These are phyloP conservation scores for Russula sp. DNA, from an alignment of 768 basidiomycete species.

Conservation along the genomic window DNA sequence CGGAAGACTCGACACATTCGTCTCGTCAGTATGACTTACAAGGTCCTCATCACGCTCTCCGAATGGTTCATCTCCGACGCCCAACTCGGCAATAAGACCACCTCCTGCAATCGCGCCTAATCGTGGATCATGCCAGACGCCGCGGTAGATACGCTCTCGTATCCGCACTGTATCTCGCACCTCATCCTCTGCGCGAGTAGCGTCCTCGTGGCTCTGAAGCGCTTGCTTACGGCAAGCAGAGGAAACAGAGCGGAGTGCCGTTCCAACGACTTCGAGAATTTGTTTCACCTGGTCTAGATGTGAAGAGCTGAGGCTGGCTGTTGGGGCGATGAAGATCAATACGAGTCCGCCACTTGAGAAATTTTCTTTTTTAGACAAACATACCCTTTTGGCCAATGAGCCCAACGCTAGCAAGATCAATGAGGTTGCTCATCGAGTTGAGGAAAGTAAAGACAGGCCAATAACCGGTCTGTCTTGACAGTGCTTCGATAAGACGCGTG, in stretches of 20 bases:
- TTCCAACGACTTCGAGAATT: slow-evolving; percentile 73
- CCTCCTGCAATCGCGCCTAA: slow-evolving; percentile 82
- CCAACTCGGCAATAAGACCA: slow-evolving; percentile 82
- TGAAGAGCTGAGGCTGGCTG: slow-evolving; percentile 79
- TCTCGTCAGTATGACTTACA: slow-evolving; percentile 2
- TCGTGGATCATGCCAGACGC: slow-evolving; percentile 81
- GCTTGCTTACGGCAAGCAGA: slow-evolving; percentile 43
- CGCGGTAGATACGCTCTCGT: slow-evolving; percentile 48
- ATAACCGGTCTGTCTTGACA: slow-evolving; percentile 84
- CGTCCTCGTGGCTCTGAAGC: slow-evolving; percentile 35
- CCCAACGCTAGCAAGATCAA: slow-evolving; percentile 89
- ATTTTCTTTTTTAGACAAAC: slow-evolving; percentile 2
- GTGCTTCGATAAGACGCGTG: slow-evolving; percentile 51
- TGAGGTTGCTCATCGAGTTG: slow-evolving; percentile 70
- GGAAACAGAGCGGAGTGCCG: slow-evolving; percentile 61
- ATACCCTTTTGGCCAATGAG: slow-evolving; percentile 92
- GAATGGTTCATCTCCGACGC: slow-evolving; percentile 69
- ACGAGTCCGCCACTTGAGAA: background rate
- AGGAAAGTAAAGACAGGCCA: slow-evolving; percentile 86
- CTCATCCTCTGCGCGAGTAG: slow-evolving; percentile 33
- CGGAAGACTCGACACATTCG: background rate
- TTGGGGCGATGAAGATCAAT: background rate
- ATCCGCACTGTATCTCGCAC: slow-evolving; percentile 36
- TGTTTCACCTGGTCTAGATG: slow-evolving; percentile 78
- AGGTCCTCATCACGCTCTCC: slow-evolving; percentile 32